Conservation (phyloP, 768 basidiomycete species). For the Boletus rufocinnamomeus region DNA sequence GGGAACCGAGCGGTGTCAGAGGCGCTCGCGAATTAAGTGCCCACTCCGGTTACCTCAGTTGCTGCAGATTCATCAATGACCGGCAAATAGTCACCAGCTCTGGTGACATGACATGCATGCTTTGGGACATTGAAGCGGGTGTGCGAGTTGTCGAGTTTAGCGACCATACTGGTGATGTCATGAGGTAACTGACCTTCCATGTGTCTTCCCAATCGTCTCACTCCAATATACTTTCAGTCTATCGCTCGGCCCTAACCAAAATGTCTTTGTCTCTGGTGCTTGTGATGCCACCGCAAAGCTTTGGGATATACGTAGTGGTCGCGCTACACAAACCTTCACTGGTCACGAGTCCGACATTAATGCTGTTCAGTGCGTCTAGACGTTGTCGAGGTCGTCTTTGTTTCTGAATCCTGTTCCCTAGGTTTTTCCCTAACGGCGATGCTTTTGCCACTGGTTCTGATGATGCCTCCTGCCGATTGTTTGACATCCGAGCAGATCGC, state of each 20-base stretch:
- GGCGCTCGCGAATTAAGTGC: conserved; percentile 95
- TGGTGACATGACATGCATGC: conserved; percentile 99
- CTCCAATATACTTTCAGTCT: conserved; percentile 52
- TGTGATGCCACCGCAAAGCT: conserved; percentile 98
- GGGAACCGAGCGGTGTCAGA: conserved; percentile 71
- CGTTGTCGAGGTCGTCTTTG: background rate
- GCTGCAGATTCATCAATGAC: conserved; percentile 98
- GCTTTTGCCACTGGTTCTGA: conserved; percentile 99
- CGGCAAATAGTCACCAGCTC: conserved; percentile 97
- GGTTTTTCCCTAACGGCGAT: conserved; percentile 99
- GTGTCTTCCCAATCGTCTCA: conserved; percentile 13
- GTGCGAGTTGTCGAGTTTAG: conserved; percentile 98
- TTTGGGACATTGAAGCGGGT: conserved; percentile 99
- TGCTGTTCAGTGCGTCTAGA: conserved; percentile 83
- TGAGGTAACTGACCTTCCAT: conserved; percentile 68
- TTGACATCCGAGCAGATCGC: conserved; percentile 96
- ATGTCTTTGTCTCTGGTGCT: conserved; percentile 97
- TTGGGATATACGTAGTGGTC: conserved; percentile 98
- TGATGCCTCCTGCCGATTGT: conserved; percentile 96
- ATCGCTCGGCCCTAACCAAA: conserved; percentile 92
- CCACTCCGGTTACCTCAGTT: conserved; percentile 96
- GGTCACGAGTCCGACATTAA: conserved; percentile 99
- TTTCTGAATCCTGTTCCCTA: conserved; percentile 35
- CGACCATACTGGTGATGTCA: conserved; percentile 99
- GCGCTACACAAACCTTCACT: conserved; percentile 97